phyloP scores from a whole-genome alignment of 2,329 filamentous ascomycete genomes.

The Venturiaceae sp. region DNA sequence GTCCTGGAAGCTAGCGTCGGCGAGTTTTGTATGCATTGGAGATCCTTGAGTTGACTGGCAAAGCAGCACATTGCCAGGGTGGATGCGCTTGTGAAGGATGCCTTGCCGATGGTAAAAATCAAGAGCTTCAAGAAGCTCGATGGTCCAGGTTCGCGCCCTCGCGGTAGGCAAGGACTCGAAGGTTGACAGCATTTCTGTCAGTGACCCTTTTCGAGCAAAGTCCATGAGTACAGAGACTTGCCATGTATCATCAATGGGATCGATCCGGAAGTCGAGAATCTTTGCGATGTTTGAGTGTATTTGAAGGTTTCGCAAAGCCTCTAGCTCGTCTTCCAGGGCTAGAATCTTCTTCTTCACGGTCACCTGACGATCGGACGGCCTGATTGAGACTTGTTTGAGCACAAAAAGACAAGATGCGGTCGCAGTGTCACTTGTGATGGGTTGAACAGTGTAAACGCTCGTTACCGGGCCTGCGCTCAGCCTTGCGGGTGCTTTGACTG shows the following conservation, averaged over 20 bases:
- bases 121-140: conserved; percentile 80
- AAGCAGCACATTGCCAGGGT: conserved; percentile 69
- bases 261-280: conserved; percentile 73
- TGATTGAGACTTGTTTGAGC: conserved; percentile 4
- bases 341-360: conserved; percentile 69
- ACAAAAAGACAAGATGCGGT: conserved; percentile 1
- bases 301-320: conserved; percentile 61
- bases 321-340: conserved; percentile 65
- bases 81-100: conserved; percentile 74
- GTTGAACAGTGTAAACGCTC: not conserved
- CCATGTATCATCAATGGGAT: conserved; percentile 47
- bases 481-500: conserved; percentile 51
- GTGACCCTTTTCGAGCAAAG: conserved; percentile 69
- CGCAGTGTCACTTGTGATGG: not conserved
- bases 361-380: conserved; percentile 43
- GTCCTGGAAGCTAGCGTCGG: conserved; percentile 63
- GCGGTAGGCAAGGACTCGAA: conserved; percentile 63
- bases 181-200: conserved; percentile 73
- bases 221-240: conserved; percentile 67
- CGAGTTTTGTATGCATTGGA: conserved; percentile 59
- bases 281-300: conserved; percentile 65
- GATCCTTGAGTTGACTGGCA: conserved; percentile 60
- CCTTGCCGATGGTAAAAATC: conserved; percentile 80
- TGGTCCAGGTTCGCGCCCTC: conserved; percentile 80
- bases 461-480: conserved; percentile 1